Base-by-base conservation (phyloP, 176 grass and related monocot genomes). In the Paspalum notatum region DNA sequence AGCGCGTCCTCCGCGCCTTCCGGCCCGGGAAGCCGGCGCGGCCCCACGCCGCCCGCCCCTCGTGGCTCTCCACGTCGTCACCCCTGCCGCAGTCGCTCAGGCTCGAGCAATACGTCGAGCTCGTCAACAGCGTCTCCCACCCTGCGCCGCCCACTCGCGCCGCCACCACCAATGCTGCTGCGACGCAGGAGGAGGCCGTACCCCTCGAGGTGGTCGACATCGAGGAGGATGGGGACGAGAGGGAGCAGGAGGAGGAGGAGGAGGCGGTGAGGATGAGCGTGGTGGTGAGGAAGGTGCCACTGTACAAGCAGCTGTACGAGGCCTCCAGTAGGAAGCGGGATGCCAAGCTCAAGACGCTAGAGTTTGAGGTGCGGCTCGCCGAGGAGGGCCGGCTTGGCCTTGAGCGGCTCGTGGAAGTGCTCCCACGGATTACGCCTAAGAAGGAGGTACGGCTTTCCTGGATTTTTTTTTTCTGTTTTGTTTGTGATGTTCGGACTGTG, bases 221-320 rank as follows among this genome's bases (percentile, higher is more conserved):
- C 2, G 84, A 86, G 17, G 85, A 79, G 32, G 86, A 75, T 9
- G 49, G 47, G 8, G 89, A 82, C 10, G 89, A 77, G 50, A 84
- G 25, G 44, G 37, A 65, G 52, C 32, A 74, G 26, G 60, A 61
- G 14, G 50, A 57, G 4, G 59, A 84, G 13, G 75, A 81, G 62
- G 72, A 49, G 39, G 62, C 4, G 44, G 62, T 61, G 22, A 80
- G 37, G 25, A 79, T 11, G 65, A 71, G 70, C 8, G 59, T 55
- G 8, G 22, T 6, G 18, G 80, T 13, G 55, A 66, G 57, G 50
- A 84, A 58, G 60, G 39, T 74, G 63, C 89, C 89, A 38, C n/a
- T 82, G 44, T 89, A 91, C 71, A 87, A 71, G 79, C 74, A 89
- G 55, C 56, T 91, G 40, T 76, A 91, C 32, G 56, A 79, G 67